Evolutionary conservation across 2,329 filamentous ascomycete genomes (phyloP), one percentile per base, ranked within the genome.

Genomic region (Aureobasidium sp.): DNA sequence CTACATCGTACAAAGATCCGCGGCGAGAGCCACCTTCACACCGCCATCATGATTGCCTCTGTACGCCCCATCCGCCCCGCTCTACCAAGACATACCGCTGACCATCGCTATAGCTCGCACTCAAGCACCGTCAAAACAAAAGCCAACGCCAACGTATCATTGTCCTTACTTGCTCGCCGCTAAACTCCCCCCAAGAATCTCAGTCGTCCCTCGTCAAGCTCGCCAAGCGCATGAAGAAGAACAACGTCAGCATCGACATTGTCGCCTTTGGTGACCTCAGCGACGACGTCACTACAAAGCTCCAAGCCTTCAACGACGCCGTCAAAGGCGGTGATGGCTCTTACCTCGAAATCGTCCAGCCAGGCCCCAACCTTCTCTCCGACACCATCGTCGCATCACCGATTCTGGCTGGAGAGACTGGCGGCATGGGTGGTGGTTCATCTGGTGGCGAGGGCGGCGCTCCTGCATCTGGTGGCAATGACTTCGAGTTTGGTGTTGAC

Each of bases 201-300:
- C 87, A 96, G 70, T 93, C 93, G 74, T 83, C 86, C 51, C 81
- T 98, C 47, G 80, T 90, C 58, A 88, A 88, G 66, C 79, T 98
- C 25, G 90, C 93, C 39, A 95, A 93, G 77, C 94, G 93, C 75
- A 94, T 97, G 90, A 97, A 97, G 83, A 98, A 98, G 80, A 86
- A 85, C 71, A 91, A 88, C 66, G 88, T 95, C 56, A 88, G 85
- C 57, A 88, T 98, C 66, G 93, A 98, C 70, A 91, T 98, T 65
- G 81, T 98, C 57, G 83, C 91, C 41, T 98, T 98, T 64, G 93
- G 93, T 61, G 91, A 98, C 63, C 79, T 95, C 50, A 88, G 93
- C 60, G 88, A 90, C 62, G 88, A 95, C 60, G 89, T 85, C 58
- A 87, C 86, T 53, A 82, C 87, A 68, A 97, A 97, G 75, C 82